Percentiles rank a stretch among this genome's conserved stretches.
Conservation (phyloP, 2,329 filamentous ascomycete species). For the Talaromyces sp. region DNA sequence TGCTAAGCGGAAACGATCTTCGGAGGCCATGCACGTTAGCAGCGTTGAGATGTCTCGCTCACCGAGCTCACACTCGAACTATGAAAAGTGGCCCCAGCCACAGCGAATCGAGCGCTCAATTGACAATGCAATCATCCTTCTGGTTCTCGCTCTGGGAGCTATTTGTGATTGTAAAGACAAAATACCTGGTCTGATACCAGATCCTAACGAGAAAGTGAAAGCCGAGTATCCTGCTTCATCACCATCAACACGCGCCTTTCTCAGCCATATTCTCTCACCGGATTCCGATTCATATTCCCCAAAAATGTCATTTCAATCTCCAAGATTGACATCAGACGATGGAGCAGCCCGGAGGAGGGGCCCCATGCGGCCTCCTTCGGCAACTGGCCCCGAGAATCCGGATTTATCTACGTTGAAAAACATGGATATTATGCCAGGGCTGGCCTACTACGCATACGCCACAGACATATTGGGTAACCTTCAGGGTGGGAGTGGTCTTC, state of each 20-base stretch:
- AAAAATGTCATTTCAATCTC: slow-evolving; percentile 16
- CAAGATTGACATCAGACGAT: slow-evolving; percentile 17
- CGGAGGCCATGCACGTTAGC: slow-evolving; percentile 22
- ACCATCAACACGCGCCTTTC: slow-evolving; percentile 17
- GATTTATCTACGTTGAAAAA: slow-evolving; percentile 49
- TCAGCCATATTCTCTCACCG: slow-evolving; percentile 21
- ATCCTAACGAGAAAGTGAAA: slow-evolving; percentile 15
- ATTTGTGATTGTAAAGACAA: slow-evolving; percentile 57
- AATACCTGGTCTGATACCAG: slow-evolving; percentile 50
- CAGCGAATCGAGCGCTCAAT: slow-evolving; percentile 55
- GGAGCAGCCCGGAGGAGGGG: slow-evolving; percentile 13
- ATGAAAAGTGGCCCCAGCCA: background rate
- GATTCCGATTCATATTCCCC: slow-evolving; percentile 5
- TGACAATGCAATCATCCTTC: slow-evolving; percentile 73
- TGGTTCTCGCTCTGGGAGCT: slow-evolving; percentile 80
- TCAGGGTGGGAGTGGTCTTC: slow-evolving; percentile 70
- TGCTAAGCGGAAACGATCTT: slow-evolving; percentile 35
- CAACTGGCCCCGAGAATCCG: slow-evolving; percentile 13
- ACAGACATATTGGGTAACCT: slow-evolving; percentile 81
- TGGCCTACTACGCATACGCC: slow-evolving; percentile 84
- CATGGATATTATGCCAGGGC: slow-evolving; percentile 78
- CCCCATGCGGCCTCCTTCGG: slow-evolving; percentile 11
- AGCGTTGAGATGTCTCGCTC: slow-evolving; percentile 21
- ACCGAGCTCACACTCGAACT: slow-evolving; percentile 13
- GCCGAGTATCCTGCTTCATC: background rate